Percentiles rank a stretch among this genome's conserved stretches.
These are phyloP conservation scores for Lachnellula willkommii DNA, from an alignment of 2,329 filamentous ascomycete species.

Conservation along the genomic window DNA sequence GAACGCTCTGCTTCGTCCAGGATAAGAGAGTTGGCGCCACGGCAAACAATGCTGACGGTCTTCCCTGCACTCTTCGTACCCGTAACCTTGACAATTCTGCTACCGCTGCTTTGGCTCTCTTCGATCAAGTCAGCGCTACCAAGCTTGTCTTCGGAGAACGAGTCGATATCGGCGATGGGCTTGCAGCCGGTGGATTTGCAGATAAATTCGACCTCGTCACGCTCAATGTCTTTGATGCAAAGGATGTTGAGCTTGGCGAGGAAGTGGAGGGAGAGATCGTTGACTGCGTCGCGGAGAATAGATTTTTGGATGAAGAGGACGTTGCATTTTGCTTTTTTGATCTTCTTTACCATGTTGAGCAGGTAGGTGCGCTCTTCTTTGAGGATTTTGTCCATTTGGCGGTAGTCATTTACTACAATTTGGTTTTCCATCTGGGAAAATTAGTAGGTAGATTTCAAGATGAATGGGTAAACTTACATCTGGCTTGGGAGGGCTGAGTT, in stretches of 20 bases:
- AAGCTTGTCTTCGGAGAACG: conserved; percentile 97
- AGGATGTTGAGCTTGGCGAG: conserved; percentile 94
- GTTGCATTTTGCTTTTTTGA: conserved; percentile 99
- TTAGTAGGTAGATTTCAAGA: conserved; percentile 12
- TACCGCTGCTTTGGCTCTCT: conserved; percentile 80
- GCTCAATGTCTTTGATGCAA: conserved; percentile 94
- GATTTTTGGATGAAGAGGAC: conserved; percentile 98
- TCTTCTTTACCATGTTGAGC: conserved; percentile 99
- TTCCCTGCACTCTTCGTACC: conserved; percentile 79
- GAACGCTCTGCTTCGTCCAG: conserved; percentile 95
- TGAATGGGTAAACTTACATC: conserved; percentile 56
- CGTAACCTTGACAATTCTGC: conserved; percentile 90
- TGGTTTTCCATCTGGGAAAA: conserved; percentile 87
- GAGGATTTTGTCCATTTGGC: conserved; percentile 99
- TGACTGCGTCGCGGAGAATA: conserved; percentile 94
- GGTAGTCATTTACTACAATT: conserved; percentile 98
- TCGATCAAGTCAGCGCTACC: conserved; percentile 90
- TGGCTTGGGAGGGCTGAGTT: conserved; percentile 94
- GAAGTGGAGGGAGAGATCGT: conserved; percentile 96
- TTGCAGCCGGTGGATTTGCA: conserved; percentile 99
- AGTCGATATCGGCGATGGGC: conserved; percentile 96
- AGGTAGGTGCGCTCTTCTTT: conserved; percentile 98
- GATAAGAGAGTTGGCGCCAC: conserved; percentile 90
- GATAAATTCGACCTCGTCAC: conserved; percentile 97
- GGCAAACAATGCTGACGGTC: conserved; percentile 90